Base-by-base conservation (phyloP, 2,329 filamentous ascomycete genomes). In the Aspergillus luchuensis region DNA sequence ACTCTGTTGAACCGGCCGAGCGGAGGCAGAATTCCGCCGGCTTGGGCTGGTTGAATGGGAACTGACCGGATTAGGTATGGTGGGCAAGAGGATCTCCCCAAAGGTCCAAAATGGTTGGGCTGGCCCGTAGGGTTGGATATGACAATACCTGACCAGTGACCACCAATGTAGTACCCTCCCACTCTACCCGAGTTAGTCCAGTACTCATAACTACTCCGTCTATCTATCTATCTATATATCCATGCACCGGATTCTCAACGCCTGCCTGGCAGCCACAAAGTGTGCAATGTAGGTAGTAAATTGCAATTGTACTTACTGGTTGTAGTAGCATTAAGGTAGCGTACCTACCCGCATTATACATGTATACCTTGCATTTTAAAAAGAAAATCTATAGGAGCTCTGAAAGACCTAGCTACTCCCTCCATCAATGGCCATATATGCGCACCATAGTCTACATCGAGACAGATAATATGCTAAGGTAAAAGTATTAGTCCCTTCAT, bases 71-170 rank as follows among this genome's bases (percentile, higher is more conserved):
- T 71, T 19, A 13, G 73, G 75, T 63, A 69, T 77, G 74, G 75
- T 67, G 70, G 56, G 58, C 55, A 58, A 56, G 49, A 61, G 61
- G 52, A 65, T 57, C 65, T 65, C 72, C 73, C 73, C 73, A 74
- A 72, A 72, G 66, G 63, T 67, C 68, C 64, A 71, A 74, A 67
- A 74, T 63, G 71, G 74, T 75, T 76, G 74, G 72, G 72, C 68
- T 71, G 68, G 66, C 62, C 64, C 63, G 33, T 45, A 21, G 39
- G 25, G 43, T 45, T 56, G 57, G 50, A 49, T 25, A 57, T 65
- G 62, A 68, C 59, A 65, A 62, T 67, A 67, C 64, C 30, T 47
- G 39, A 47, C 51, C n/a, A 49, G 23, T 47, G 39, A 47, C 51
- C n/a, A 49, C 19, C 21, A 59, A 21, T 56, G 47, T 47, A 28